Base-by-base conservation (phyloP, 129 eudicot genomes). In the Saussurea involucrata region DNA sequence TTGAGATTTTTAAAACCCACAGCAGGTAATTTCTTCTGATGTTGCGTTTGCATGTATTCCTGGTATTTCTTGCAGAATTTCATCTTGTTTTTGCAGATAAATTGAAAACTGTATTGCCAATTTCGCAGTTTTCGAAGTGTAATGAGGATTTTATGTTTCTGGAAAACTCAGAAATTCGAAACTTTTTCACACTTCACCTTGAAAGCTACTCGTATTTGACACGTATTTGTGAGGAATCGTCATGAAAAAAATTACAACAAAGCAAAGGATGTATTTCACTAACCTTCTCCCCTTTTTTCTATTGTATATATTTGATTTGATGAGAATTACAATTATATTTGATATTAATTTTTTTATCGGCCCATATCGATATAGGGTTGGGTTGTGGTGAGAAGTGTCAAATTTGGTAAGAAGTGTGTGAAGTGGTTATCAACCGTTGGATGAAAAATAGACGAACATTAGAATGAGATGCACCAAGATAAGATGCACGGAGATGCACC, bases 21-120 rank as follows among this genome's bases (percentile, higher is more conserved):
- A 8, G 87, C 89, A 64, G 96, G 98, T 13, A 87, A 68, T 65
- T 88, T 83, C 77, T 82, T 87, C 66, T 82, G 75, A 74, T 82
- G 71, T 46, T 92, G 92, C 15, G 68, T 83, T 79, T 87, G 88
- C 98, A 93, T 87, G 87, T 90, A 93, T 81, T 88, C 97, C 72
- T 90, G 89, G 61, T 93, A 93, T 66, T 79, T 90, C 92, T 90
- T 93, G 77, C 96, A 93, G 79, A 93, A 93, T 80, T 93, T 93
- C 98, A 93, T 93, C 72, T 71, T 60, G 40, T 9, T 24, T 24
- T 57, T 33, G 55, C 53, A 20, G 44, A 18, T 68, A 4, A n/a
- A 5, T 15, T 15, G 24, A n/a, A 4, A 24, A 5, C 15, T 18
- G 37, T 65, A 1, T 5, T 73, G 32, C 31, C 49, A 73, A 64